A percentile compares a stretch with the other conserved stretches of the same genome.
phyloP scores from a whole-genome alignment of 2,329 filamentous ascomycete genomes.

The Colletotrichum zoysiae region DNA sequence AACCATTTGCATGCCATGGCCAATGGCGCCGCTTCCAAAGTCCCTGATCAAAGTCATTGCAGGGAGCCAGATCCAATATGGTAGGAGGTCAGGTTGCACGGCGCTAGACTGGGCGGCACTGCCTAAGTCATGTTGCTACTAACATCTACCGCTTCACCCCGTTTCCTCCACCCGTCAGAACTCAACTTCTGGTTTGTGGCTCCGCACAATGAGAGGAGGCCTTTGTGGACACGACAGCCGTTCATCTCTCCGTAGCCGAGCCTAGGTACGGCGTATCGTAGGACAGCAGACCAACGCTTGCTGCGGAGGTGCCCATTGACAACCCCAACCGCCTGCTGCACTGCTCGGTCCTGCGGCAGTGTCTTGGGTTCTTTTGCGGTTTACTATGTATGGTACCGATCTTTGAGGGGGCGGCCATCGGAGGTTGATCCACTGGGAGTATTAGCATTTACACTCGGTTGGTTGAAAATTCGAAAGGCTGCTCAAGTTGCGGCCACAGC shows the following conservation, averaged over 20 bases:
- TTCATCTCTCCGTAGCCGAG: slow-evolving; percentile 29
- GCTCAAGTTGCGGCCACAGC: slow-evolving; percentile 1
- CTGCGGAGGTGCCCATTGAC: slow-evolving; percentile 14
- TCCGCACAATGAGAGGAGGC: slow-evolving; percentile 16
- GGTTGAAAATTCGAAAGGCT: slow-evolving; percentile 10
- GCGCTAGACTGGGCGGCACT: slow-evolving; percentile 35
- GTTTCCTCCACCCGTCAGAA: slow-evolving; percentile 30
- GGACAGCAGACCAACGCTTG: slow-evolving; percentile 5
- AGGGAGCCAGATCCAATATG: slow-evolving; percentile 32
- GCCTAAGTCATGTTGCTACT: slow-evolving; percentile 11
- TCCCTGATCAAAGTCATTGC: slow-evolving; percentile 24
- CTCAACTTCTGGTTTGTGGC: slow-evolving; percentile 26
- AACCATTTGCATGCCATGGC: neutral
- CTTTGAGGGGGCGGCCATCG: neutral
- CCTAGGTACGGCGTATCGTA: neutral
- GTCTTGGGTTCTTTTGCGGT: slow-evolving; percentile 6
- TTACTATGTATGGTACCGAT: neutral
- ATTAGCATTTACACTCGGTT: slow-evolving; percentile 8
- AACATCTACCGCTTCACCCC: slow-evolving; percentile 22
- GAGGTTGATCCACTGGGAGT: slow-evolving; percentile 7
- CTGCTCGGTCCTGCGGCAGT: slow-evolving; percentile 32
- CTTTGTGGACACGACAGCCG: neutral
- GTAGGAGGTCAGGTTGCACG: slow-evolving; percentile 39
- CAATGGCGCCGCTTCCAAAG: slow-evolving; percentile 25
- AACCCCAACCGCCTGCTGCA: slow-evolving; percentile 26